A percentile compares a stretch with the other conserved stretches of the same genome.
phyloP scores from a whole-genome alignment of 495 filamentous ascomycete genomes.

The Trichoderma orchidacearum region DNA sequence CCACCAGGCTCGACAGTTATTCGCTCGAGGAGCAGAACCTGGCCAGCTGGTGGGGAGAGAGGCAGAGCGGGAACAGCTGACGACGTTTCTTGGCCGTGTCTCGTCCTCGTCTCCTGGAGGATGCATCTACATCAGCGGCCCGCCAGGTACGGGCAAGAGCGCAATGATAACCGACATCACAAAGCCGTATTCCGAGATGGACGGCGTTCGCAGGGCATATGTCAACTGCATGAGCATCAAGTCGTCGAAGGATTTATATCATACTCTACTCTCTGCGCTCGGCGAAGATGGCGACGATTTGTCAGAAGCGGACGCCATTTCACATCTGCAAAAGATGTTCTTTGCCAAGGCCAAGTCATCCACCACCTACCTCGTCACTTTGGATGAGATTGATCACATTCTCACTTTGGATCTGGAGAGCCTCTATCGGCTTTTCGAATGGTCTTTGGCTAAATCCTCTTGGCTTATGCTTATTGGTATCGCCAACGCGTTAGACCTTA shows the following conservation, averaged over 20 bases:
- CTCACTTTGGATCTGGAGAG: slow-evolving; percentile 73
- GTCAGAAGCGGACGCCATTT: slow-evolving; percentile 37
- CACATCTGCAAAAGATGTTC: slow-evolving; percentile 50
- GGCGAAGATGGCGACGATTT: slow-evolving; percentile 18
- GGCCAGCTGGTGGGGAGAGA: slow-evolving; percentile 73
- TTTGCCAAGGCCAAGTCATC: slow-evolving; percentile 42
- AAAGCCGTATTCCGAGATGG: slow-evolving; percentile 30
- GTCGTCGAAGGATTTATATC: slow-evolving; percentile 65
- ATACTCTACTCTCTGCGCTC: slow-evolving; percentile 47
- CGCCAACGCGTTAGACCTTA: slow-evolving; percentile 91
- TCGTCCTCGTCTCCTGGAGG: slow-evolving; percentile 46
- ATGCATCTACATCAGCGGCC: slow-evolving; percentile 92
- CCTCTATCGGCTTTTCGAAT: slow-evolving; percentile 84
- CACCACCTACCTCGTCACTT: slow-evolving; percentile 55
- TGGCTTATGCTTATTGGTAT: slow-evolving; percentile 79
- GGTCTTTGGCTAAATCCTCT: slow-evolving; percentile 69
- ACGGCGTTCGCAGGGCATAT: slow-evolving; percentile 39
- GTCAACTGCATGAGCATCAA: slow-evolving; percentile 97
- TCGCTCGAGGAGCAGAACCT: slow-evolving; percentile 64
- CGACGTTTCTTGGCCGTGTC: slow-evolving; percentile 52
- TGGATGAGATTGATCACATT: slow-evolving; percentile 94
- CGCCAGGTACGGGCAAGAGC: slow-evolving; percentile 93
- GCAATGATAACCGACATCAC: slow-evolving; percentile 77
- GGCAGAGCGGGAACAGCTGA: slow-evolving; percentile 57
- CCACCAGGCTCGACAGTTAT: slow-evolving; percentile 73